Base-by-base conservation (phyloP, 2,329 filamentous ascomycete genomes). In the Xylaria sp. region DNA sequence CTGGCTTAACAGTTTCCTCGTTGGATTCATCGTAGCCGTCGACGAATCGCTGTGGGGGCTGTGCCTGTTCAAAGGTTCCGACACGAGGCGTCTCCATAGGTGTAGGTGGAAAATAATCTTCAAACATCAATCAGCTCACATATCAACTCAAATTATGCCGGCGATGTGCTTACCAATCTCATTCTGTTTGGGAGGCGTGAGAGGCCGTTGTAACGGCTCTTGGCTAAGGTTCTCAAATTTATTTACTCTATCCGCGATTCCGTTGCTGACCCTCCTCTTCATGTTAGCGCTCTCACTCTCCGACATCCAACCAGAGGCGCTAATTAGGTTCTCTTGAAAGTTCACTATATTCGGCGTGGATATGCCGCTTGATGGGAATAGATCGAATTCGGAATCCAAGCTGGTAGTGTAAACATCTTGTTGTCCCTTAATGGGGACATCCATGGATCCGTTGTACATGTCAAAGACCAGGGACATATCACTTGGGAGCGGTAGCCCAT, bases 21-120 rank as follows among this genome's bases (percentile, higher is more conserved):
- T 90, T 88, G 15, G 88, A 90, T 78, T 89, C 88, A 74, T 91
- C 89, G 71, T 89, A 90, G 55, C 83, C 84, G 31, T 90, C 88
- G 2, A 85, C 78, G 75, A 91, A 91, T 63, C 91, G 80, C 73
- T 79, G 82, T 2, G 82, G 82, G 3, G 80, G 79, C 18, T 79
- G 72, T 56, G 82, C 78, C 46, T 83, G 80, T 79, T 85, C 85
- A 54, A 78, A 75, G 51, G 81, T 74, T 59, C 82, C 80, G 69
- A 85, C 80, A 70, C 86, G 84, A 52, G 91, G 90, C 23, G 89
- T 92, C 62, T 89, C 88, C 75, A 86, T 87, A 62, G 91, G 91
- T 33, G 91, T 93, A 55, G 90, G 86, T 66, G 91, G 91, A 72
- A 88, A 88, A 74, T 89, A 90, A 72, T 83, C 90, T 78, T 78